phyloP scores from a whole-genome alignment of 139 green algal genomes.

The Trebouxia sp. region DNA sequence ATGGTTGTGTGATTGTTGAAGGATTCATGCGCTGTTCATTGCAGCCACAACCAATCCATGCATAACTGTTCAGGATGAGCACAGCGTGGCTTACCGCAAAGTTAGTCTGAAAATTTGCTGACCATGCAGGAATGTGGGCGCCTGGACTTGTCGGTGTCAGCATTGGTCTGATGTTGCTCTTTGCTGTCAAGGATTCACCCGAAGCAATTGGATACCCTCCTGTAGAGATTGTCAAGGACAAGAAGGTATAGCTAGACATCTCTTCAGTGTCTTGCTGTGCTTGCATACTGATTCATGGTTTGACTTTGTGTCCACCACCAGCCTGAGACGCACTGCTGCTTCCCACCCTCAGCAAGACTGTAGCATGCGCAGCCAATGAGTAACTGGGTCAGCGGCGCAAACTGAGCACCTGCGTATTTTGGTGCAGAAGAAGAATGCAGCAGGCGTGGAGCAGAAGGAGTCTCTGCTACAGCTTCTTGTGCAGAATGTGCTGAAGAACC shows the following conservation, averaged over 20 bases:
- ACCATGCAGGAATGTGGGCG: constrained; percentile 68
- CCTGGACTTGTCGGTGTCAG: constrained; percentile 79
- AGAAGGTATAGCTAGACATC: neutral
- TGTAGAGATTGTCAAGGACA: constrained; percentile 64
- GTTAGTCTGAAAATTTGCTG: no score
- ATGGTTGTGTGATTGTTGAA: no score
- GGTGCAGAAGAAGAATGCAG: constrained; percentile 24
- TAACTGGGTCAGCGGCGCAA: no score
- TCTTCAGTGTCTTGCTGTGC: neutral
- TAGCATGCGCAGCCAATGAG: no score
- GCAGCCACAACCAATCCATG: no score
- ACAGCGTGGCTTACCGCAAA: no score
- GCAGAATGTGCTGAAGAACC: constrained; percentile 84
- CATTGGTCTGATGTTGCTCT: constrained; percentile 67
- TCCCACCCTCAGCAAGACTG: no score
- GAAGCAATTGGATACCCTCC: constrained; percentile 75
- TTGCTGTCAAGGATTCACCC: constrained; percentile 74
- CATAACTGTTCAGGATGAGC: no score
- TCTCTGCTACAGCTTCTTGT: constrained; percentile 73
- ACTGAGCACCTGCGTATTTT: neutral
- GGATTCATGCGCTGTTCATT: neutral
- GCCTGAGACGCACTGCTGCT: no score
- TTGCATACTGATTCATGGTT: neutral
- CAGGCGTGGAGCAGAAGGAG: constrained; percentile 45
- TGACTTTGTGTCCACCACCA: no score